Base-by-base conservation (phyloP, 2,329 filamentous ascomycete species). In the Pseudocercospora fijiensis region DNA sequence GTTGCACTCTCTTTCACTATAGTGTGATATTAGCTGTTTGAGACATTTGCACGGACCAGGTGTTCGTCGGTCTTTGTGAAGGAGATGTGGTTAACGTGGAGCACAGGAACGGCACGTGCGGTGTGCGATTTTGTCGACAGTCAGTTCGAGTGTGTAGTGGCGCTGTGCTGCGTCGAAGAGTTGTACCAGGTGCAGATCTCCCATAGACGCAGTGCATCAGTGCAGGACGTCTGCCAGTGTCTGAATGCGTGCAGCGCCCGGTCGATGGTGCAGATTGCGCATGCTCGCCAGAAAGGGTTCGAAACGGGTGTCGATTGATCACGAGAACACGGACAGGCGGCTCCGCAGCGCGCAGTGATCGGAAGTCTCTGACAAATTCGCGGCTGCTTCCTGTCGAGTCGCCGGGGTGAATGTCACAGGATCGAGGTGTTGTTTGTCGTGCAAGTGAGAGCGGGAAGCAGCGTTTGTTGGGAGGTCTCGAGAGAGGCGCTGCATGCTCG, bases 41-140 rank as follows among this genome's bases (percentile, higher is more conserved):
- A 66, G 63, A 63, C 58, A 63, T 28, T 60, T 55, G 69, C 71
- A 72, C 69, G 62, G 70, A 68, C 68, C 71, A 73, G 62, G 61
- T 26, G 69, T 72, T 73, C 68, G 53, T 57, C 61, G 30, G 61
- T 41, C 37, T 47, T 30, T 52, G 41, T 58, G 62, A 43, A 45
- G 55, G 47, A 41, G 56, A 62, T 63, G 58, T 60, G 53, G 52
- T 61, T 59, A 66, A 65, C 61, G 67, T 70, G 66, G 66, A 61
- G 70, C 65, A 63, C 59, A 67, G 61, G 61, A 60, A 64, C 69
- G 67, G 68, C 68, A 70, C 69, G 69, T 68, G 68, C 69, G 64
- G 65, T 61, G 65, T 68, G 68, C 56, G 60, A 63, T 65, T 59
- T 58, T 58, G 49, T 67, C 49, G 52, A 30, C 22, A 28, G 33